phyloP scores from a whole-genome alignment of 1,284 basidiomycete genomes.

The Meripilus lineatus region DNA sequence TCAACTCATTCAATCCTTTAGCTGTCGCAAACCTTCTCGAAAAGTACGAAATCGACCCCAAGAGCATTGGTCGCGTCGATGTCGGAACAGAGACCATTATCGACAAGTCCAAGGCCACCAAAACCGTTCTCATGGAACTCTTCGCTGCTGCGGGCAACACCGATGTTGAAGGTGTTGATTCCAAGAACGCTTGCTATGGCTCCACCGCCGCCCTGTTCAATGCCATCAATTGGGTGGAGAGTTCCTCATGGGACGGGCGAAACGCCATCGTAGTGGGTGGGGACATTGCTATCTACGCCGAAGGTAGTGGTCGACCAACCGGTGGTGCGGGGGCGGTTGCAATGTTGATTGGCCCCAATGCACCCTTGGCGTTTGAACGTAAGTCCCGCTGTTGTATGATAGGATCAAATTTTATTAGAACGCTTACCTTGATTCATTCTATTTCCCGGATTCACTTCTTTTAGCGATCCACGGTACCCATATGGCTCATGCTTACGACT shows the following conservation, averaged over 20 bases:
- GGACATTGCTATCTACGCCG: slow-evolving; percentile 98
- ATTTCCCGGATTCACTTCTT: slow-evolving; percentile 1
- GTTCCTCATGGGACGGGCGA: slow-evolving; percentile 95
- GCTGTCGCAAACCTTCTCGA: slow-evolving; percentile 85
- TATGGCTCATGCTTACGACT: slow-evolving; percentile 98
- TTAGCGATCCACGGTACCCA: slow-evolving; percentile 95
- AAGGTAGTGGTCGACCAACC: slow-evolving; percentile 91
- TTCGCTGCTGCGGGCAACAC: slow-evolving; percentile 90
- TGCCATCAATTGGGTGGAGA: slow-evolving; percentile 96
- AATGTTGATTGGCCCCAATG: slow-evolving; percentile 94
- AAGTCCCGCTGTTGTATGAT: slow-evolving; percentile 39
- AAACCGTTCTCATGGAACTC: slow-evolving; percentile 98
- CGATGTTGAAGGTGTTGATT: slow-evolving; percentile 98
- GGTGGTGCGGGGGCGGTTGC: slow-evolving; percentile 97
- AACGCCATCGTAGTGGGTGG: slow-evolving; percentile 97
- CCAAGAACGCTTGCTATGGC: slow-evolving; percentile 99
- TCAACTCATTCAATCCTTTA: slow-evolving; percentile 23
- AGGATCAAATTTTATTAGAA: slow-evolving; percentile 5
- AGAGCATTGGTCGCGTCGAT: slow-evolving; percentile 94
- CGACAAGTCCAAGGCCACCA: slow-evolving; percentile 99
- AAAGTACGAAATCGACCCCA: slow-evolving; percentile 96
- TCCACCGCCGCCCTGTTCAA: slow-evolving; percentile 98
- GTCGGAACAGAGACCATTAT: slow-evolving; percentile 99
- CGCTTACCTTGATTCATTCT: slow-evolving; percentile 1
- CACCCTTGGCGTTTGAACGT: slow-evolving; percentile 95